Evolutionary conservation across 441 rosid genomes (phyloP), one percentile per base, ranked within the genome.

Genomic region (Macaranga tanarius): DNA sequence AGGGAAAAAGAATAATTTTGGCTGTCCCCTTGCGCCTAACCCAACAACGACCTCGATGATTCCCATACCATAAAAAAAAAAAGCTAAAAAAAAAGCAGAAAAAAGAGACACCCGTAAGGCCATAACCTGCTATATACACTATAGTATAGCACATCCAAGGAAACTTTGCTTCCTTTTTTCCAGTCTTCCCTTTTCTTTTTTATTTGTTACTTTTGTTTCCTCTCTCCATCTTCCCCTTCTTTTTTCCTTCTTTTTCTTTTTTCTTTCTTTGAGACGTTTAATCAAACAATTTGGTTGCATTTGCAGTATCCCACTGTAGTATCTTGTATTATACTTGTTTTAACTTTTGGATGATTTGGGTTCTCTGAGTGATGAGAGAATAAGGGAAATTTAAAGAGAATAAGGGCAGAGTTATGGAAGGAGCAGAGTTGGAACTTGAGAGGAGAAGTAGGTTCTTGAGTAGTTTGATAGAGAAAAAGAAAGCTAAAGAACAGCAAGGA

Each of bases 401-500:
- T 5, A 51, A 54, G 19, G 61, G 72, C 62, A 17, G 15, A 64
- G 71, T 63, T 31, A 93, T 92, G 98, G 97, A 91, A 22, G 90
- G 86, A 66, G 96, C 96, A 25, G 93, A 90, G 79, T 70, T 83
- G 79, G 99, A 95, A 73, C 74, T 95, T 52, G 97, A 92, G 92
- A 86, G 97, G 79, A 75, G 97, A 72, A 95, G 97, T 89, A 89
- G 85, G 86, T 95, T 86, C 84, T 77, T 95, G 82, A 92, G 54
- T 85, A 83, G 92, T 73, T 82, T 92, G 82, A 95, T 92, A 79
- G 92, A 89, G 87, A 92, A 85, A 85, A 92, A 90, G 90, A 95
- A 91, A 73, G 92, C 93, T 0, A 79, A 77, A 65, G 96, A 90
- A 58, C 87, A 88, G 63, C 86, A 89, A 22, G 85, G 86, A 5